Conservation (phyloP, 2,329 filamentous ascomycete species). For the Microdochium bolleyi region DNA sequence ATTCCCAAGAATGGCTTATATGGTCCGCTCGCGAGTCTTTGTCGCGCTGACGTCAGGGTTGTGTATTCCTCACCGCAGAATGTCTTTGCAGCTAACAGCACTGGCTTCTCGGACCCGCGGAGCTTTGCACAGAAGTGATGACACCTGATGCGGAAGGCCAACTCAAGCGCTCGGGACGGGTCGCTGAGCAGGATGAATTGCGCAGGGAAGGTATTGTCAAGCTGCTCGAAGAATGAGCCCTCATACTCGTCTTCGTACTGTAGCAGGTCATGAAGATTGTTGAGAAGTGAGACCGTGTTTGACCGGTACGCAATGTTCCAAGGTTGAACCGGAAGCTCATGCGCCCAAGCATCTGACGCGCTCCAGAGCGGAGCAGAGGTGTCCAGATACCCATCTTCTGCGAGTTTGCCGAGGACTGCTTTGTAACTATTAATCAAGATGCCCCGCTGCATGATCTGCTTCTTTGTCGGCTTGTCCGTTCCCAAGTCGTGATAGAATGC, state of each 20-base stretch:
- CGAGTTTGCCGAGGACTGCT: neutral
- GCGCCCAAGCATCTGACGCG: neutral
- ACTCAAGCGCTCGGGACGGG: conserved; percentile 2
- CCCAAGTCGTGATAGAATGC: neutral
- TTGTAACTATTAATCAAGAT: neutral
- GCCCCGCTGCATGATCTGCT: neutral
- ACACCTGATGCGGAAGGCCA: conserved; percentile 16
- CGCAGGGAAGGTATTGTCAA: conserved; percentile 5
- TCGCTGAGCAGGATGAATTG: neutral
- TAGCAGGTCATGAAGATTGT: neutral
- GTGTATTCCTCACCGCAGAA: conserved; percentile 11
- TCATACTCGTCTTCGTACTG: neutral
- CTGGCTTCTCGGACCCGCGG: conserved; percentile 4
- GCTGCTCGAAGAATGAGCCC: neutral
- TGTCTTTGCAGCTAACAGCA: conserved; percentile 10
- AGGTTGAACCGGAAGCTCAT: neutral
- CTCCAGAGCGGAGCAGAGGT: neutral
- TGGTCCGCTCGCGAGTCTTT: conserved; percentile 9
- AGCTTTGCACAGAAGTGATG: conserved; percentile 10
- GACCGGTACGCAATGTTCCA: neutral
- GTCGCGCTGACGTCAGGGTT: conserved; percentile 2
- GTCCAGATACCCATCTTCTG: neutral
- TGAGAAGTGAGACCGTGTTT: neutral
- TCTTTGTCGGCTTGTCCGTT: neutral
- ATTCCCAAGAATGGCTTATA: conserved; percentile 10